Conservation (phyloP, 805 yeast species). For the Cyberlindnera subsufficiens region DNA sequence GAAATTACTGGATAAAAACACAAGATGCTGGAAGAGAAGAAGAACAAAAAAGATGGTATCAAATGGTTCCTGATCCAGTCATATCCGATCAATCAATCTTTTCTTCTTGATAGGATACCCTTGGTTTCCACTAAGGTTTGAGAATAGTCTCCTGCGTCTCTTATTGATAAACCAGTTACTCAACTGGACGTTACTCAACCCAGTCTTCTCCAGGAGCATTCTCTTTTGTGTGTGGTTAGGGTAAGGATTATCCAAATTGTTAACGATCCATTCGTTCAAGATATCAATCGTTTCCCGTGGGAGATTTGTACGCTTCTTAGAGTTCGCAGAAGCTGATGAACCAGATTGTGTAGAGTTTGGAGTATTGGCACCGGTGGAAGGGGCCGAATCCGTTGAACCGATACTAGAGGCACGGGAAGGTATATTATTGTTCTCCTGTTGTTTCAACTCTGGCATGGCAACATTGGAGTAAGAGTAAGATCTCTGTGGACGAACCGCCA, state of each 20-base stretch:
- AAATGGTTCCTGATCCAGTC: neutral
- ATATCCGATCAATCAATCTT: constrained; percentile 23
- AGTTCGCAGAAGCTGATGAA: neutral
- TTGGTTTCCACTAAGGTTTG: constrained; percentile 24
- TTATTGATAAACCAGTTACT: constrained; percentile 89
- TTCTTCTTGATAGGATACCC: constrained; percentile 28
- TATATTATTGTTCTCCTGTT: neutral
- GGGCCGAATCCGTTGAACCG: constrained; percentile 13
- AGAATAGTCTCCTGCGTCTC: constrained; percentile 60
- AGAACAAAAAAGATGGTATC: too few relatives aligned
- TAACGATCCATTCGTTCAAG: constrained; percentile 66
- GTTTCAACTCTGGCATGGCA: neutral
- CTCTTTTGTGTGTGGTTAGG: constrained; percentile 78
- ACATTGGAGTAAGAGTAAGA: neutral
- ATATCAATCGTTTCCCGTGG: constrained; percentile 76
- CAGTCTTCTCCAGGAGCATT: constrained; percentile 63
- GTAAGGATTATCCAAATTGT: constrained; percentile 74
- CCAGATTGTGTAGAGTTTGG: constrained; percentile 1
- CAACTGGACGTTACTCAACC: constrained; percentile 74
- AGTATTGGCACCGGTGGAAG: constrained; percentile 5
- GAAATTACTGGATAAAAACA: too few relatives aligned
- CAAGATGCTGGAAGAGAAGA: too few relatives aligned
- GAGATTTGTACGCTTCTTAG: constrained; percentile 58
- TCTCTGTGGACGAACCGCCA: neutral
- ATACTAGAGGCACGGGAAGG: constrained; percentile 13